Evolutionary conservation across 2,329 filamentous ascomycete species (phyloP), one percentile per base, ranked within the genome.

Genomic region (Fusarium redolens): DNA sequence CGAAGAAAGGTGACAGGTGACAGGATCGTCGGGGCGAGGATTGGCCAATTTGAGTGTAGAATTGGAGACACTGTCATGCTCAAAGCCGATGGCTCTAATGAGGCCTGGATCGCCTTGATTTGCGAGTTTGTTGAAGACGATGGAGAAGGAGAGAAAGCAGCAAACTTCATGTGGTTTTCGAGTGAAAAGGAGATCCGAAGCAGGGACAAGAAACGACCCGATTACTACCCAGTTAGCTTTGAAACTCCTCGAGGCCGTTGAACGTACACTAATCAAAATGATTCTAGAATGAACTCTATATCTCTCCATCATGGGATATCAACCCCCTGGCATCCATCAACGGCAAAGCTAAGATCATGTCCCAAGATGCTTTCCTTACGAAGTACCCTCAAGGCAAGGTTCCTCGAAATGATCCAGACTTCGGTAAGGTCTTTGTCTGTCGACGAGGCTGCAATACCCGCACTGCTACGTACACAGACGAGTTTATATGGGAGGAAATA

Each of bases 131-230:
- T 91, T 43, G 91, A 96, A 50, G 89, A 91, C 37, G 91, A 93
- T 25, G 91, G 92, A 17, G 79, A 83, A 20, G 82, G 79, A 30
- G 81, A 92, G 47, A 98, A 94, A 85, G 91, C 92, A 31, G 96
- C 93, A 61, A 93, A 92, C 71, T 96, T 99, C 79, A 92, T 98
- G 88, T 99, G 96, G 96, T 98, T 99, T 80, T 95, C 93, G 1
- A 94, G 93, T 0, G 93, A 97, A 77, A 93, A 92, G 78, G 96
- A 98, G 82, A 94, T 98, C 68, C 90, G 92, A 33, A 96, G 93
- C 77, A 92, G 92, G 79, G 89, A 90, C 65, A 96, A 93, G 83
- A 97, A 96, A 83, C 87, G 94, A 78, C 88, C 85, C 17, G 96
- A 99, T 82, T 94, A 90, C 66, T 81, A 97, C 58, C 89, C 89